Percentiles rank a stretch among this genome's conserved stretches.
Conservation (phyloP, 441 rosid species). For the Lagerstroemia fauriei region DNA sequence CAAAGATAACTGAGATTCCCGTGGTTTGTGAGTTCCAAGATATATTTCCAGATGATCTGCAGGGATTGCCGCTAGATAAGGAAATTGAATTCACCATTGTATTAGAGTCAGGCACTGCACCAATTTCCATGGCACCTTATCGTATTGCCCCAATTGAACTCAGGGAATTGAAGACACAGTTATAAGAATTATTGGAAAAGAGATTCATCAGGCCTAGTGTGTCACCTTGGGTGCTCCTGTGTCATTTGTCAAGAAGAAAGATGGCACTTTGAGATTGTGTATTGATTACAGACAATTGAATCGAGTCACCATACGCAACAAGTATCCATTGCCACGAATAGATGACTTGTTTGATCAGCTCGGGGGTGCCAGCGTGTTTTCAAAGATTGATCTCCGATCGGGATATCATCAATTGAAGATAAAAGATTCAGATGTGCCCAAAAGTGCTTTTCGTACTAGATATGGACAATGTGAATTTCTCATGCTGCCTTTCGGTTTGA, state of each 20-base stretch:
- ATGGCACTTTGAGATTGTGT: slow-evolving; percentile 1
- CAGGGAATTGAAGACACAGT: background rate
- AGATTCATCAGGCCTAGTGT: slow-evolving; percentile 2
- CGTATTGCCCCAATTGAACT: background rate
- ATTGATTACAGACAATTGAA: background rate
- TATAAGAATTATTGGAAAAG: background rate
- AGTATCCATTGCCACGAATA: background rate
- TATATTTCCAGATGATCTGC: background rate
- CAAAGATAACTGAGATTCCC: background rate
- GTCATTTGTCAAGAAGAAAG: slow-evolving; percentile 10
- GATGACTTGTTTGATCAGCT: background rate
- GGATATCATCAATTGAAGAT: slow-evolving; percentile 15
- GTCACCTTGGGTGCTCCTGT: slow-evolving; percentile 4
- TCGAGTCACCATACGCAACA: background rate
- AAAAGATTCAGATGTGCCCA: background rate
- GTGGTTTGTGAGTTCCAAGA: background rate
- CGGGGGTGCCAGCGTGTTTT: background rate
- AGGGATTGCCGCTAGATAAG: background rate
- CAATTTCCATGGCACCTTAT: slow-evolving; percentile 3
- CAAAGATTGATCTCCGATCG: slow-evolving; percentile 4
- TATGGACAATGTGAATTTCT: slow-evolving; percentile 14
- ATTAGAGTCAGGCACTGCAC: background rate
- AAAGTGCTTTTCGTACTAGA: background rate
- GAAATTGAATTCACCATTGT: background rate
- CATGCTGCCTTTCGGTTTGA: slow-evolving; percentile 4